Evolutionary conservation across 2,329 filamentous ascomycete species (phyloP).

Genomic region (Fusarium sp.): DNA sequence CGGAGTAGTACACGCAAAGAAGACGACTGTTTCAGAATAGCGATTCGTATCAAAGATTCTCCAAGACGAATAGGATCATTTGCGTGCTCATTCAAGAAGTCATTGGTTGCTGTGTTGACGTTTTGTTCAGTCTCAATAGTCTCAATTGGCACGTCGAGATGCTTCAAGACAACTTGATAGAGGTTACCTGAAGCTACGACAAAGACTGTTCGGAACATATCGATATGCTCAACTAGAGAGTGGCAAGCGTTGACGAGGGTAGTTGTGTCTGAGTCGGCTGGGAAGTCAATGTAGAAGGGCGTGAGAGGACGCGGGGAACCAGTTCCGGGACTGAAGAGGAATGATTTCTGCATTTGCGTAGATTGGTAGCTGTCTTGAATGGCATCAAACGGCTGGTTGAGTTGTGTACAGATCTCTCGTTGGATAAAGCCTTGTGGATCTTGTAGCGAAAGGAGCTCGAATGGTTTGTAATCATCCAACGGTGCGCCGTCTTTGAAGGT

Average conservation of each 20-base stretch:
- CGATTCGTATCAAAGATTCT: neutral
- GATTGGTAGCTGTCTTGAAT: conserved; percentile 4
- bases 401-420: neutral
- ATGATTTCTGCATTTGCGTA: conserved; percentile 6
- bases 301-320: neutral
- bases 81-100: neutral
- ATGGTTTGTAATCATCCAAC: neutral
- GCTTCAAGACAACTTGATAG: conserved; percentile 12
- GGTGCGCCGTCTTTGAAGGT: neutral
- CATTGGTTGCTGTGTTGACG: conserved; percentile 1
- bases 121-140: conserved; percentile 3
- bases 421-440: neutral
- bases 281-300: conserved; percentile 17
- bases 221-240: neutral
- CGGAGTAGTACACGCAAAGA: conserved; percentile 26
- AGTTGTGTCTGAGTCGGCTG: neutral
- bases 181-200: neutral
- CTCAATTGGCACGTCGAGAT: neutral
- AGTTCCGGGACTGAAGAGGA: conserved; percentile 11
- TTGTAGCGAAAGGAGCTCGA: neutral
- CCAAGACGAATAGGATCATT: conserved; percentile 1
- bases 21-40: conserved; percentile 13
- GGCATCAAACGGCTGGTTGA: neutral
- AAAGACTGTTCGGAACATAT: conserved; percentile 29
- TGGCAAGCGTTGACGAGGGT: neutral